Conservation (phyloP, 2,329 filamentous ascomycete genomes). For the Leptographium galeiforme region DNA sequence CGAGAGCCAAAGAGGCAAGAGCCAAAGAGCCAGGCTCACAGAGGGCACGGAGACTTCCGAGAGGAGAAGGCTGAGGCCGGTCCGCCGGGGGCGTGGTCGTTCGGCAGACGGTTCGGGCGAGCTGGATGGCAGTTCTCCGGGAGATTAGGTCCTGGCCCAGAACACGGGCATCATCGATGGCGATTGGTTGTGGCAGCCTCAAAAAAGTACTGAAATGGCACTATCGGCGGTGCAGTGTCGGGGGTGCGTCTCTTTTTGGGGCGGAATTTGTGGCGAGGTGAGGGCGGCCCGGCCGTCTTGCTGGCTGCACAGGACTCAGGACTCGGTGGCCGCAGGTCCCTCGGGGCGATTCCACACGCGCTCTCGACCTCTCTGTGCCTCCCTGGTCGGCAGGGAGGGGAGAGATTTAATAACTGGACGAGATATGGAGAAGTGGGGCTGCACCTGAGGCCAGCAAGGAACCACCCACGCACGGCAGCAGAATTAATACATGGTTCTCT, state of each 20-base stretch:
- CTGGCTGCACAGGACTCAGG: neutral
- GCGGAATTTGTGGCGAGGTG: neutral
- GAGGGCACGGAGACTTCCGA: neutral
- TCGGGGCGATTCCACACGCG: neutral
- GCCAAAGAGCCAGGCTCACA: neutral
- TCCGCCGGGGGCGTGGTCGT: too few species aligned
- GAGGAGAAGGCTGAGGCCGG: neutral
- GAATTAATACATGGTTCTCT: neutral
- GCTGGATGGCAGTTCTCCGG: neutral
- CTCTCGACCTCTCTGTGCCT: neutral
- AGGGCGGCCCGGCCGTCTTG: neutral
- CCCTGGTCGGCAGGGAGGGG: conserved; percentile 1
- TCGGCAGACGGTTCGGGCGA: neutral
- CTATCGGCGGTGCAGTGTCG: neutral
- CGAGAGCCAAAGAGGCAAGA: neutral
- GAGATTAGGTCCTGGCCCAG: neutral
- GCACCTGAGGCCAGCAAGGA: conserved; percentile 1
- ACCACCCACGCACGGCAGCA: neutral
- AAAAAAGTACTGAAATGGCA: neutral
- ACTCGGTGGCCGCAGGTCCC: neutral
- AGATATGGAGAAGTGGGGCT: conserved; percentile 7
- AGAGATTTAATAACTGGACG: conserved; percentile 5
- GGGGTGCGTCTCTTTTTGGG: neutral
- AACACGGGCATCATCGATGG: neutral
- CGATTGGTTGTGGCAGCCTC: neutral